Percentiles rank a stretch among this genome's conserved stretches.
phyloP scores from a whole-genome alignment of 2,329 filamentous ascomycete species.

The Cladosporium velox region DNA sequence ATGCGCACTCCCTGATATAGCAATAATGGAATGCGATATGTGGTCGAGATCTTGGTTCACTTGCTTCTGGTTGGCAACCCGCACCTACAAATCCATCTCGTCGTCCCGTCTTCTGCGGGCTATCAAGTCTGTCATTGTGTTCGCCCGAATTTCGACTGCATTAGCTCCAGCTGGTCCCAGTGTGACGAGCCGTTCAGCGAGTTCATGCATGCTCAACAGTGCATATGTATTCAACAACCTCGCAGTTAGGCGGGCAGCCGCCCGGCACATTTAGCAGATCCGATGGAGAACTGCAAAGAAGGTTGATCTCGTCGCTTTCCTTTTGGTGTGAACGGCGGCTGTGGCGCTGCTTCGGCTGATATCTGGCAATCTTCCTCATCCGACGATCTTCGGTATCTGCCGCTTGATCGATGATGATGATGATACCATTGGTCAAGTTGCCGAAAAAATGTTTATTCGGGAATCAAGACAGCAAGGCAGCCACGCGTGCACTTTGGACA shows the following conservation, averaged over 20 bases:
- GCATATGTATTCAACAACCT: neutral
- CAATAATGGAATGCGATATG: neutral
- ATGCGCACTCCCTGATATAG: neutral
- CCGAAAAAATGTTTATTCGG: neutral
- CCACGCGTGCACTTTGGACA: neutral
- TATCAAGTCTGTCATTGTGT: neutral
- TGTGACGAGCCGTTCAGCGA: neutral
- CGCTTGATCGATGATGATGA: constrained; percentile 2
- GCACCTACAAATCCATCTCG: neutral
- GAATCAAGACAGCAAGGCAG: neutral
- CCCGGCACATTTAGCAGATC: neutral
- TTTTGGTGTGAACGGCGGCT: neutral
- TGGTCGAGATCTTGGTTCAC: neutral
- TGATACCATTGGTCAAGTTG: neutral
- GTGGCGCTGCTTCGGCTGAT: constrained; percentile 1
- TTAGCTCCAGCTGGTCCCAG: neutral
- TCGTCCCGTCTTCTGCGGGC: neutral
- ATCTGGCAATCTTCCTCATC: neutral
- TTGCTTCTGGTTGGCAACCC: neutral
- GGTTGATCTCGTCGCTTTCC: neutral
- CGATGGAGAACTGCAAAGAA: neutral
- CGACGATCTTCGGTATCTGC: neutral
- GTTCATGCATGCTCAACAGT: neutral
- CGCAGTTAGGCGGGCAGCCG: neutral
- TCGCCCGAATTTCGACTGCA: neutral